Percentiles rank a stretch among this genome's conserved stretches.
Conservation (phyloP, 2,329 filamentous ascomycete genomes). For the Decorospora gaudefroyi region DNA sequence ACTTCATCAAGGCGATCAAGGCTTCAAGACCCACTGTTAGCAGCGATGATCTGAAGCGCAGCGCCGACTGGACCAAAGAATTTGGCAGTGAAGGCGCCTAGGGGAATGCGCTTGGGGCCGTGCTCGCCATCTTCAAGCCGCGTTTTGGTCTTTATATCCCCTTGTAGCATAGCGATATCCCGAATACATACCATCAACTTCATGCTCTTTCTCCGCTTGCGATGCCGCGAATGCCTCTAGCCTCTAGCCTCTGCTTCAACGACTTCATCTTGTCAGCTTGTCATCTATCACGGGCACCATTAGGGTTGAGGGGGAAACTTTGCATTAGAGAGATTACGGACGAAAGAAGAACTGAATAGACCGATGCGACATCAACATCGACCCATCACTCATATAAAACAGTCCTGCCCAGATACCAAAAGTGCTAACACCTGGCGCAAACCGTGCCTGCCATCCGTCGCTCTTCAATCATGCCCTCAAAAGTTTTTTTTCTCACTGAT, state of each 20-base stretch:
- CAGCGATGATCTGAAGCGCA: conserved; percentile 78
- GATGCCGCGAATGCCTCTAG: not conserved
- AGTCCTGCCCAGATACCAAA: no score
- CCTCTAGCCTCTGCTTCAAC: not conserved
- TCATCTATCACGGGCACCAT: no score
- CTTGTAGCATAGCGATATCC: conserved; percentile 15
- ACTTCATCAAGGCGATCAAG: conserved; percentile 92
- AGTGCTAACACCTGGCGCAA: conserved; percentile 9
- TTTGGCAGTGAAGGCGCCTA: conserved; percentile 88
- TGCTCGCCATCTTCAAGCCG: conserved; percentile 13
- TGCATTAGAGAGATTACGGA: conserved; percentile 18
- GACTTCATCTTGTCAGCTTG: no score
- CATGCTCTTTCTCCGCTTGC: no score
- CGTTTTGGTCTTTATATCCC: conserved; percentile 19
- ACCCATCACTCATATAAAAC: no score
- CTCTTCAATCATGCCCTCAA: conserved; percentile 26
- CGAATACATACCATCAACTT: not conserved
- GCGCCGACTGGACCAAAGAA: conserved; percentile 91
- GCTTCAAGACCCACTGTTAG: conserved; percentile 88
- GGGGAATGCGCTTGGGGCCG: not conserved
- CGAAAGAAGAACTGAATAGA: conserved; percentile 1
- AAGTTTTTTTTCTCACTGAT: conserved; percentile 21
- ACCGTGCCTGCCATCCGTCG: conserved; percentile 7
- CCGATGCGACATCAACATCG: conserved; percentile 1
- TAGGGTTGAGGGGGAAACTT: conserved; percentile 7